These are phyloP conservation scores for Platanus orientalis DNA, from an alignment of 164 flowering plant genomes.

Conservation along the genomic window DNA sequence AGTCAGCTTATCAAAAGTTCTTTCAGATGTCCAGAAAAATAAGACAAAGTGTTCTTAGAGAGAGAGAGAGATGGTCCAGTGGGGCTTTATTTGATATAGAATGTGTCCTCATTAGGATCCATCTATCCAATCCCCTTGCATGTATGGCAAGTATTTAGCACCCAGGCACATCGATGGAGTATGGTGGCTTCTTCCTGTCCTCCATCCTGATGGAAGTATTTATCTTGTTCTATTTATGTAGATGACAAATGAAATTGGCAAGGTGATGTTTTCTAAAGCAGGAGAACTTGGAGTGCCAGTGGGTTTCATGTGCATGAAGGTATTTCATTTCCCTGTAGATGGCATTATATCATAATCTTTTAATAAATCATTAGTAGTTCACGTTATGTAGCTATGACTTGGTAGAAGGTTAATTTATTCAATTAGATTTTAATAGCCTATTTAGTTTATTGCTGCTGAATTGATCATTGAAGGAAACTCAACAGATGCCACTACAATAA, in stretches of 20 bases:
- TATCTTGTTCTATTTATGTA: constrained; percentile 17
- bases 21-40: no score
- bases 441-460: no score
- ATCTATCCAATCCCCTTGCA: neutral
- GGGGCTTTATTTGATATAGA: no score
- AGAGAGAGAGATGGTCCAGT: neutral
- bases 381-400: neutral
- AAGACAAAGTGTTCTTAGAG: no score
- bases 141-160: neutral
- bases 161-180: no score
- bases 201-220: neutral
- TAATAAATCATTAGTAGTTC: neutral
- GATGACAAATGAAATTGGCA: constrained; percentile 93
- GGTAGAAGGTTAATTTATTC: no score
- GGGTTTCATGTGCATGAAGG: constrained; percentile 95
- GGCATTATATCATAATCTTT: neutral
- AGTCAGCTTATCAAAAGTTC: no score
- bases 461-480: no score
- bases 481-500: no score
- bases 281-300: constrained; percentile 92
- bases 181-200: neutral
- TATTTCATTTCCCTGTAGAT: constrained; percentile 11
- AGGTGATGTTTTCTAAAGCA: constrained; percentile 73
- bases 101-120: neutral
- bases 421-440: no score